Base-by-base conservation (phyloP, 2,329 filamentous ascomycete species). In the Aureobasidium musti region DNA sequence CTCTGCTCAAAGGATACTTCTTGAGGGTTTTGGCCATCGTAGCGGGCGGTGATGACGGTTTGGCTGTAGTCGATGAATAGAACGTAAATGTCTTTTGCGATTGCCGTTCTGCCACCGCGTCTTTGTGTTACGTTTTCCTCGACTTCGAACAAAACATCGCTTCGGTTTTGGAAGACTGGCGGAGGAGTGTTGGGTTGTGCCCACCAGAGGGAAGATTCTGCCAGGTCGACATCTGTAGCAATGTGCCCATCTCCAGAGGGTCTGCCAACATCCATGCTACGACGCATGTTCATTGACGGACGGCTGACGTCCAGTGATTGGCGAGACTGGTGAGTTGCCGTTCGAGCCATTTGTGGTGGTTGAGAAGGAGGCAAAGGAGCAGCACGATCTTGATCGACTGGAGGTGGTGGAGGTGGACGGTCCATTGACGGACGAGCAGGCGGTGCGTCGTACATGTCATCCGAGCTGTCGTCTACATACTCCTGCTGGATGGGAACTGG, bases 31-130 rank as follows among this genome's bases (percentile, higher is more conserved):
- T 87, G 85, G 1, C 88, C 82, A 75, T 97, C 91, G 76, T 90
- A 98, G 60, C 84, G 88, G 21, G 89, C 90, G 0, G 89, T 92
- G 73, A 99, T 86, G 70, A 96, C 84, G 0, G 94, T 98, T 76
- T 98, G 95, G 21, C 93, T 97, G 77, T 99, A 99, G 79, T 99
- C 95, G 73, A 92, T 89, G 80, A 91, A 99, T 10, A 99, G 80
- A n/a, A 98, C 82, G 72, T 90, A 95, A 49, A 97, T 84, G 68
- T 93, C 88, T 70, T 93, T 93, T 7, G 89, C 91, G 23, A 96
- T 81, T 1, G 84, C 84, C 0, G 87, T 87, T 75, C 88, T 89
- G 30, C 90, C 88, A 33, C 89, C 89, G 17, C 88, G 86, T 70
- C 88, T 88, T 13, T 85, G 84, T 17, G 89, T 85, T 7, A 84